These are phyloP conservation scores for Citrus sp. DNA, from an alignment of 345 rosid species.

Conservation along the genomic window DNA sequence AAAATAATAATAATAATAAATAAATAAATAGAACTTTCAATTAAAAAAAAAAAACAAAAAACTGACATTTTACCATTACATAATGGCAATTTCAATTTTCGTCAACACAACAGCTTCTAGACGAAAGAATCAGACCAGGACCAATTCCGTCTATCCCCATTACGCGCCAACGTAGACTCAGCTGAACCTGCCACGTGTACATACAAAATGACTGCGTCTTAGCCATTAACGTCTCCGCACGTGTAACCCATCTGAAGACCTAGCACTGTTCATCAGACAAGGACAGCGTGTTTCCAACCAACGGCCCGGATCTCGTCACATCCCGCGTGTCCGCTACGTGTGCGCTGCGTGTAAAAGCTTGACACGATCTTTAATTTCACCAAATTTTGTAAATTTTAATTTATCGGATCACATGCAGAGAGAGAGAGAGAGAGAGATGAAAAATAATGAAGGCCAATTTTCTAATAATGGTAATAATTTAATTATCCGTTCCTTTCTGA, in stretches of 20 bases:
- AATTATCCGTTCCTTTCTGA: not conserved
- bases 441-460: not conserved
- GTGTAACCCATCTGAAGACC: not conserved
- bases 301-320: slow-evolving; percentile 9
- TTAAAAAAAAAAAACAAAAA: not conserved
- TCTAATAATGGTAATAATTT: slow-evolving; percentile 10
- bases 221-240: not conserved
- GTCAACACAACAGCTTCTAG: slow-evolving; percentile 10
- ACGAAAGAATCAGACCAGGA: slow-evolving; percentile 8
- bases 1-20: not conserved
- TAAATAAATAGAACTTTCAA: not conserved
- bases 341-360: not conserved
- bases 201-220: not conserved
- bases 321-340: slow-evolving; percentile 16
- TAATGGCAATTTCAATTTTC: slow-evolving; percentile 4
- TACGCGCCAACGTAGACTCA: slow-evolving; percentile 33
- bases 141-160: slow-evolving; percentile 3
- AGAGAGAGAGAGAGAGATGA: not conserved
- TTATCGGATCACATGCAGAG: not conserved
- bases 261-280: not conserved
- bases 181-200: slow-evolving; percentile 17
- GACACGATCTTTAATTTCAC: too few species aligned
- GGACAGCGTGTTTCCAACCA: not conserved
- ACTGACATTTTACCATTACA: not conserved
- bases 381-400: not conserved